Evolutionary conservation across 306 rosid species (phyloP).

Genomic region (Acacia confusa): DNA sequence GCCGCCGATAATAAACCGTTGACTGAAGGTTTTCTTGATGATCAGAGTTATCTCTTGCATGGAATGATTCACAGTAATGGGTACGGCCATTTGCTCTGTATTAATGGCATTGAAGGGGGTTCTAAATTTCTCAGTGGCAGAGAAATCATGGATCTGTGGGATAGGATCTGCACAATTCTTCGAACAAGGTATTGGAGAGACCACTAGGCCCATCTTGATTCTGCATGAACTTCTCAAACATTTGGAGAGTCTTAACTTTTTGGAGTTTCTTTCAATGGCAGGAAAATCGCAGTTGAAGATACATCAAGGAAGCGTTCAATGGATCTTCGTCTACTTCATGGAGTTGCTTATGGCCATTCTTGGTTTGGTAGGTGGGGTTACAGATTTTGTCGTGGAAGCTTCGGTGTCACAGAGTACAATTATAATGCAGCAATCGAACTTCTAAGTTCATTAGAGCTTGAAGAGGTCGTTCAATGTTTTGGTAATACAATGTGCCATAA

Average conservation of each 20-base stretch:
- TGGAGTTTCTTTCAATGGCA: constrained; percentile 32
- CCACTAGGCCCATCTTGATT: neutral
- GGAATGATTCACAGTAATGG: constrained; percentile 86
- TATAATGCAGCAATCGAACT: constrained; percentile 57
- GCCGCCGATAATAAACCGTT: constrained; percentile 68
- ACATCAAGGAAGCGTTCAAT: constrained; percentile 64
- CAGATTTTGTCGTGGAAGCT: constrained; percentile 71
- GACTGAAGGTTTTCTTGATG: constrained; percentile 52
- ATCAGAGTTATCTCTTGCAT: constrained; percentile 65
- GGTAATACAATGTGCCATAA: constrained; percentile 31
- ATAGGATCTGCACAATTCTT: constrained; percentile 67
- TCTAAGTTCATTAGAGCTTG: constrained; percentile 63
- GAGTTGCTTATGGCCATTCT: constrained; percentile 83
- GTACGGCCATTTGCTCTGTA: constrained; percentile 73
- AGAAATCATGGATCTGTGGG: constrained; percentile 89
- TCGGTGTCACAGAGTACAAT: constrained; percentile 55
- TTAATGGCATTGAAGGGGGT: constrained; percentile 85
- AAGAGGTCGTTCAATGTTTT: constrained; percentile 46
- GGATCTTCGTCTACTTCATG: constrained; percentile 88
- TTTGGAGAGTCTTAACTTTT: neutral
- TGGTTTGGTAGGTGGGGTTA: constrained; percentile 98
- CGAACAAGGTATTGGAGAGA: constrained; percentile 51
- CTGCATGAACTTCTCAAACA: neutral
- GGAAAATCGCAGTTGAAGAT: constrained; percentile 78
- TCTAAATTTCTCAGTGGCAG: constrained; percentile 73